Evolutionary conservation across 306 rosid genomes (phyloP).

Genomic region (Vicia faba): DNA sequence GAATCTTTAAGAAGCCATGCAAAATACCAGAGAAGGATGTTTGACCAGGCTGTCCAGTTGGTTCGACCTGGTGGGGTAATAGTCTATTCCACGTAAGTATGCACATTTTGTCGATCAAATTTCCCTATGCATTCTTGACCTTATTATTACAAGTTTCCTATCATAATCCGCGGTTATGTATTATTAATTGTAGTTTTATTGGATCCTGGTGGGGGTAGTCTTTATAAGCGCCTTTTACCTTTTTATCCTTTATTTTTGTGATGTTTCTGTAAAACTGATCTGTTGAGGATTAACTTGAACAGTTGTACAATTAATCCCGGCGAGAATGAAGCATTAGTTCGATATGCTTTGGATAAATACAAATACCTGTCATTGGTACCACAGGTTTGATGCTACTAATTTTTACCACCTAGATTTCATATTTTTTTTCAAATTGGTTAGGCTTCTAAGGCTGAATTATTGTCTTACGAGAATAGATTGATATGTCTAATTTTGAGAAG

Average conservation of each 20-base stretch:
- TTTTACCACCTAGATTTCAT: conserved; percentile 19
- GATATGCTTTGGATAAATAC: conserved; percentile 89
- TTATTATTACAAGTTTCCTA: conserved; percentile 6
- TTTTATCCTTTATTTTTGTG: not conserved
- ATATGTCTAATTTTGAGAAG: conserved; percentile 20
- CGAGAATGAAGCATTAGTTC: conserved; percentile 95
- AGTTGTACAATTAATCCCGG: conserved; percentile 98
- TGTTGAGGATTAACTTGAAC: conserved; percentile 18
- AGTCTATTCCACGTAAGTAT: conserved; percentile 91
- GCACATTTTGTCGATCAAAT: conserved; percentile 35
- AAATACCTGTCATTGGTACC: conserved; percentile 75
- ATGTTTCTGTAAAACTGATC: conserved; percentile 30
- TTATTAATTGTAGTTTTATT: conserved; percentile 5
- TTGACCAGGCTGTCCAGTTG: conserved; percentile 92
- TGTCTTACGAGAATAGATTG: conserved; percentile 1
- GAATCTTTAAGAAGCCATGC: conserved; percentile 75
- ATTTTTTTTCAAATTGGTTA: conserved; percentile 15
- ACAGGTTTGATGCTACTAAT: conserved; percentile 61
- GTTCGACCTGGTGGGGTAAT: conserved; percentile 83
- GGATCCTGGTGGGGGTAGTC: not conserved
- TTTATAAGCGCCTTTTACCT: not conserved
- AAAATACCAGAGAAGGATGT: conserved; percentile 83
- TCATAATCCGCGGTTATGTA: not conserved
- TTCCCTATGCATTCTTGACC: conserved; percentile 18
- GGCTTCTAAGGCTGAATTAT: conserved; percentile 24